These are phyloP conservation scores for Cyberlindnera maritima DNA, from an alignment of 805 yeast species.

Conservation along the genomic window DNA sequence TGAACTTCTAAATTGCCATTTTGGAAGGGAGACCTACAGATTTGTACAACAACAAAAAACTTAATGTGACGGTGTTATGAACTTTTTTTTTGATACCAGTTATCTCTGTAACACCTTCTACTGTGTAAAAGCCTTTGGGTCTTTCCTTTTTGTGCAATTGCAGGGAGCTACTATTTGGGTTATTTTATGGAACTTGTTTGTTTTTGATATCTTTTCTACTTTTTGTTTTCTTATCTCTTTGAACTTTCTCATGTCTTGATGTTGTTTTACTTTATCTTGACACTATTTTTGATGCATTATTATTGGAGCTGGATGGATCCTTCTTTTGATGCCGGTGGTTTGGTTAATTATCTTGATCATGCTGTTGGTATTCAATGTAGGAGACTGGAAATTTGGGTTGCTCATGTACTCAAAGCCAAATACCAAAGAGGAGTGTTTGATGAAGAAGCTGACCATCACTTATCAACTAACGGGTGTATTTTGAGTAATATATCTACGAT, in stretches of 20 bases:
- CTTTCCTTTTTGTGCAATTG: slow-evolving; percentile 2
- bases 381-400: too few species aligned
- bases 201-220: slow-evolving; percentile 2
- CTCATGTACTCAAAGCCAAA: not conserved
- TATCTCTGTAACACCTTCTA: not conserved
- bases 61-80: not conserved
- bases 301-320: not conserved
- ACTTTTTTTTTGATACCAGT: not conserved
- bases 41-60: not conserved
- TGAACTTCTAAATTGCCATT: slow-evolving; percentile 59
- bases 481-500: slow-evolving; percentile 19
- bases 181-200: not conserved
- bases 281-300: slow-evolving; percentile 15
- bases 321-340: too few species aligned
- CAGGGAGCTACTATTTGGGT: slow-evolving; percentile 9
- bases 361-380: too few species aligned
- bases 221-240: slow-evolving; percentile 1
- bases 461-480: slow-evolving; percentile 11
- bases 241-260: too few species aligned
- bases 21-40: not conserved
- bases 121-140: not conserved
- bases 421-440: not conserved
- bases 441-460: not conserved
- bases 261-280: slow-evolving; percentile 1
- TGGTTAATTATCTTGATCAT: too few species aligned